Conservation (phyloP, 805 yeast genomes). For the Ogataea henricii region DNA sequence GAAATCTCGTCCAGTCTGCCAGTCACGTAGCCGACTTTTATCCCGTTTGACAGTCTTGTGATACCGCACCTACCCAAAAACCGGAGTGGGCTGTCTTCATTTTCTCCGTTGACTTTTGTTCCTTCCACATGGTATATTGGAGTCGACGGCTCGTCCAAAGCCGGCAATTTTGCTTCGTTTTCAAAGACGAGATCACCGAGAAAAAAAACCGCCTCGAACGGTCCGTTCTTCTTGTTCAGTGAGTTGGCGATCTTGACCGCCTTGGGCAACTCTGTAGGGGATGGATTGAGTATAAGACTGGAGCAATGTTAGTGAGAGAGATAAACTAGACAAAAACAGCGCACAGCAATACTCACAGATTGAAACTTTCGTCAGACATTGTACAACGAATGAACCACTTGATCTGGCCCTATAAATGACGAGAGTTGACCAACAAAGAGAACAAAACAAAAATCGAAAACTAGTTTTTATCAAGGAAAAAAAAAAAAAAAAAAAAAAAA, state of each 20-base stretch:
- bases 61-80: constrained; percentile 39
- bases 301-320: neutral
- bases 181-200: constrained; percentile 47
- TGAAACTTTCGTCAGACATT: constrained; percentile 1
- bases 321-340: neutral
- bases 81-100: constrained; percentile 30
- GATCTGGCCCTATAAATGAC: no score
- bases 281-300: constrained; percentile 48
- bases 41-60: constrained; percentile 44
- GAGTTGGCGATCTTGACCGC: constrained; percentile 47
- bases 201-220: constrained; percentile 57
- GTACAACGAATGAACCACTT: no score
- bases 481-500: neutral
- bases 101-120: neutral
- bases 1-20: constrained; percentile 36
- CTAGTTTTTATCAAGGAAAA: no score
- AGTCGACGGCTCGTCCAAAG: constrained; percentile 21
- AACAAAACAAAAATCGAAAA: no score
- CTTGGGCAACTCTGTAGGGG: constrained; percentile 43
- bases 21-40: constrained; percentile 49
- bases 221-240: constrained; percentile 61
- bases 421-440: no score
- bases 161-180: constrained; percentile 8
- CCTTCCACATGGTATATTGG: constrained; percentile 33
- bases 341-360: neutral